Base-by-base conservation (phyloP, 306 rosid species). In the Potentilla sterilis region DNA sequence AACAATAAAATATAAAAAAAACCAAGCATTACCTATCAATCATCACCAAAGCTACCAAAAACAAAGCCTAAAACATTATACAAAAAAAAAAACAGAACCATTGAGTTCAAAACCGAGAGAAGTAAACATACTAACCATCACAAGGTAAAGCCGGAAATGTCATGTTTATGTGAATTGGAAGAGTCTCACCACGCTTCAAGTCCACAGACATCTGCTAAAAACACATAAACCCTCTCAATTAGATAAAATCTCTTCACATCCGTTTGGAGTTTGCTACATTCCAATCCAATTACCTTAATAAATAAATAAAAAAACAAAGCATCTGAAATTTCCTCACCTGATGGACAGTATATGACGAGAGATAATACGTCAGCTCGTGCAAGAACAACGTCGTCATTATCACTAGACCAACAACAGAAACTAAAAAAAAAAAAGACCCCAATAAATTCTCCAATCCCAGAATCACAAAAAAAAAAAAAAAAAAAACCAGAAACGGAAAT, bases 61-160 rank as follows among this genome's bases (percentile, higher is more conserved):
- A 52, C 49, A 18, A 1, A 14, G 41, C 14, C 42, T 64, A 18
- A 73, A 41, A 59, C 11, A 74, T 63, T 58, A 9, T 24, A 66
- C 69, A 38, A 38, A 34, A 47, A 75, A 81, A 78, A 22, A 44
- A 74, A 76, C 62, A 78, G 65, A 59, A 69, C 9, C 19, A 67
- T 57, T 28, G 28, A 40, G n/a, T n/a, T n/a, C n/a, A n/a, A n/a
- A n/a, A n/a, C n/a, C n/a, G n/a, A n/a, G n/a, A n/a, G n/a, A n/a
- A n/a, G n/a, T n/a, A n/a, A n/a, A n/a, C n/a, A n/a, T n/a, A n/a
- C 97, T 77, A 75, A 95, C 99, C 99, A 49, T 95, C 98, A 82
- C 98, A 95, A 70, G 99, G 99, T 79, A 95, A 82, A 41, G 98
- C 80, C 79, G 99, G 99, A 80, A 95, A 92, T 5, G 99, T 92